Base-by-base conservation (phyloP, 2,329 filamentous ascomycete genomes). In the Neodidymelliopsis sp. region DNA sequence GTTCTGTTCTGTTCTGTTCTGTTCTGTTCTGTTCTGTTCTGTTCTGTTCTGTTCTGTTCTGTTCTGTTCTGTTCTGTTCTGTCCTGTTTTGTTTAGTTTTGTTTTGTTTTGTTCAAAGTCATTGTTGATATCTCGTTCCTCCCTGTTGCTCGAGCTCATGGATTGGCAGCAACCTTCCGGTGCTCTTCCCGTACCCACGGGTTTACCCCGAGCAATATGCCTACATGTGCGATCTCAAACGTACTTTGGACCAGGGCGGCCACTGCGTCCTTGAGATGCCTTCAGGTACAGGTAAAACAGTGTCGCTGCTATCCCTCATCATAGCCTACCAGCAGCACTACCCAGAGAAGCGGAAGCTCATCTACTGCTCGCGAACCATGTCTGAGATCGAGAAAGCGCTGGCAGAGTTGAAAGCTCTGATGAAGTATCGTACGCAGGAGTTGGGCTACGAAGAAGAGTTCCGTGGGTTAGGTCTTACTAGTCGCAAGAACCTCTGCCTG, bases 331-430 rank as follows among this genome's bases (percentile, higher is more conserved):
- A 99, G 74, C 90, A 94, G 71, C 87, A 92, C 70, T 92, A 93
- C 66, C 91, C 92, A 3, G 91, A 96, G 69, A 90, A 94, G 65
- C 83, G 95, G 46, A 99, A 99, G 75, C 85, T 99, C 40, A 97
- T 99, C 46, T 99, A 99, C 75, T 99, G 94, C 79, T 99, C 94
- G 56, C 91, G 94, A 86, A 99, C 94, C 47, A 99, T 99, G 92
- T 99, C 94, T 27, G 94, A 99, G 77, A 99, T 99, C 66, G 94
- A 99, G 72, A 99, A 99, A 76, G 94, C 95, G 0, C 76, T 99
- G 41, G 90, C 90, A 8, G 94, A 99, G 74, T 73, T 99, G 62
- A 91, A 94, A 71, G 87, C 86, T 18, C 76, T 99, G 42, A 99
- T 99, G 92, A 95, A 95, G 69, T 97, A 96, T 68, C 88, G 94